phyloP scores from a whole-genome alignment of 441 rosid species.

The Jatropha multifida region DNA sequence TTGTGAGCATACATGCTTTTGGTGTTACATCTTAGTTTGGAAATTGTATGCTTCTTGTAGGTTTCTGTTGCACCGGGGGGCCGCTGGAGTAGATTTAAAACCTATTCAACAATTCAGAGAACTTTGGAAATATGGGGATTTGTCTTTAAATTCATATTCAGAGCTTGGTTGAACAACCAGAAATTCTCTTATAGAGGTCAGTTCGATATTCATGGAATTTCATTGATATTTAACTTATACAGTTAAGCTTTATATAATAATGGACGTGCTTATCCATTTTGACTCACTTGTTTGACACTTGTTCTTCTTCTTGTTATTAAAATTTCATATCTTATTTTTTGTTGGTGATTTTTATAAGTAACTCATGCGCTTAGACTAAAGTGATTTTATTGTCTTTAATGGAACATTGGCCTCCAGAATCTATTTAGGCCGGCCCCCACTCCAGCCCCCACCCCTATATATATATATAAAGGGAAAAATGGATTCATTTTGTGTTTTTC shows the following conservation, averaged over 20 bases:
- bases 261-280: neutral
- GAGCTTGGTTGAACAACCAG: conserved; percentile 79
- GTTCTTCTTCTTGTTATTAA: neutral
- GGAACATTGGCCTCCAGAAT: too few species aligned
- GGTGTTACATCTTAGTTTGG: neutral
- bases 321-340: neutral
- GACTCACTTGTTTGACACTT: neutral
- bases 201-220: conserved; percentile 11
- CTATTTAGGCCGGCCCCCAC: too few species aligned
- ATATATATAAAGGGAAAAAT: too few species aligned
- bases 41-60: conserved; percentile 32
- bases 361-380: neutral
- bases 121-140: conserved; percentile 97
- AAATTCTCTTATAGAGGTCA: conserved; percentile 87
- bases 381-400: too few species aligned
- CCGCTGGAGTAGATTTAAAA: conserved; percentile 94
- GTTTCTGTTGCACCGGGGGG: conserved; percentile 98
- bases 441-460: too few species aligned
- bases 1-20: neutral
- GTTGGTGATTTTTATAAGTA: neutral
- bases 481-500: neutral
- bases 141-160: conserved; percentile 70
- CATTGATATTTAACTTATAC: neutral
- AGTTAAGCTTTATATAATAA: neutral
- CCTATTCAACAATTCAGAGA: conserved; percentile 90